phyloP scores from a whole-genome alignment of 345 rosid species.

The Eucalyptus pauciflora region DNA sequence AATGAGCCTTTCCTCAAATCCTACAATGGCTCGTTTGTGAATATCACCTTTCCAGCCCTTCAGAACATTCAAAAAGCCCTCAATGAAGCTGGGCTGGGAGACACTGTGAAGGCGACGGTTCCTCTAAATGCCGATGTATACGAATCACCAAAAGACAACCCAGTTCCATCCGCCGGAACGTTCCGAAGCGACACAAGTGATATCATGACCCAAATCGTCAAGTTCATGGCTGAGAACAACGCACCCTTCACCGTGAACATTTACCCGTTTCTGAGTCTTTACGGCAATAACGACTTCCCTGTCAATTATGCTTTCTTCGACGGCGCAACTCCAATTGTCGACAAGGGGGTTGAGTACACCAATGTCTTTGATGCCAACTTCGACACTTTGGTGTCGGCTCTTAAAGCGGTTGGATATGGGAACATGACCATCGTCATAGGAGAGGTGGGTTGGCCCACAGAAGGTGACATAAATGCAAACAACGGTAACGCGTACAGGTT shows the following conservation, averaged over 20 bases:
- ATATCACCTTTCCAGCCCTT: constrained; percentile 28
- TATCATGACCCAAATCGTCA: neutral
- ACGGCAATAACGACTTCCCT: constrained; percentile 20
- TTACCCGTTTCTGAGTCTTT: constrained; percentile 41
- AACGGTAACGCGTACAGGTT: constrained; percentile 6
- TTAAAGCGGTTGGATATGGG: constrained; percentile 12
- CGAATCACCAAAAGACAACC: neutral
- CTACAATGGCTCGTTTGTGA: constrained; percentile 24
- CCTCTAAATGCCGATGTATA: constrained; percentile 42
- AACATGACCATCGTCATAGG: constrained; percentile 11
- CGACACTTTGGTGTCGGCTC: constrained; percentile 15
- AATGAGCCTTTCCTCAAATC: constrained; percentile 27
- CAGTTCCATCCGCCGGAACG: constrained; percentile 1
- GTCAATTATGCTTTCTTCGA: constrained; percentile 38
- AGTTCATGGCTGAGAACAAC: constrained; percentile 3
- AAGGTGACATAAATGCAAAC: constrained; percentile 21
- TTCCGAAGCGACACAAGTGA: neutral
- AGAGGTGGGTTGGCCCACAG: constrained; percentile 37
- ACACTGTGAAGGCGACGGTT: constrained; percentile 24
- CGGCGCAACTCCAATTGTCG: constrained; percentile 13
- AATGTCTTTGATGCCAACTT: constrained; percentile 29
- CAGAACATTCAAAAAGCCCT: constrained; percentile 31
- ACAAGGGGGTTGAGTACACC: constrained; percentile 2
- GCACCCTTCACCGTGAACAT: constrained; percentile 43
- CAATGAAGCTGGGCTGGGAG: constrained; percentile 6